Conservation (phyloP, 2,329 filamentous ascomycete genomes). For the Diaporthe sp. region DNA sequence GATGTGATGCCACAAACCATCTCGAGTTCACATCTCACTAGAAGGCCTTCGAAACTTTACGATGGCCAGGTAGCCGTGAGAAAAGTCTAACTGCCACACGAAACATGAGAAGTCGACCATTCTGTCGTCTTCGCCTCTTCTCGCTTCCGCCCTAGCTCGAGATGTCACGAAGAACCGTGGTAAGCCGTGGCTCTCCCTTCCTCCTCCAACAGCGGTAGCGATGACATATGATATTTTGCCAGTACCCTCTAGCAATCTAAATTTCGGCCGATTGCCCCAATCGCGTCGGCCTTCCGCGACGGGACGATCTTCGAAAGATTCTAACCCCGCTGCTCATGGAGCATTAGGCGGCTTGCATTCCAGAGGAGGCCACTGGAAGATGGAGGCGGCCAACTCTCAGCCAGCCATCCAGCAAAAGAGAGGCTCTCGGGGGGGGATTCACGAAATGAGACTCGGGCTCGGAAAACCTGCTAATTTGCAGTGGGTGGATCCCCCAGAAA, state of each 20-base stretch:
- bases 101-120: too few species aligned
- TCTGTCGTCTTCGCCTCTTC: not conserved
- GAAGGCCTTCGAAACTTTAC: not conserved
- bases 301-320: conserved; percentile 34
- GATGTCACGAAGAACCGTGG: not conserved
- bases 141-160: not conserved
- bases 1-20: conserved; percentile 21
- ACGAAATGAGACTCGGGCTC: conserved; percentile 27
- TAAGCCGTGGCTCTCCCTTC: not conserved
- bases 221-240: not conserved
- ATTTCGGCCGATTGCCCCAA: conserved; percentile 36
- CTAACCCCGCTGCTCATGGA: conserved; percentile 25
- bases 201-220: conserved; percentile 11
- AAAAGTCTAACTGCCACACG: not conserved
- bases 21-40: conserved; percentile 1
- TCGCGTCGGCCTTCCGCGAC: conserved; percentile 18
- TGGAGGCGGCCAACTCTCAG: conserved; percentile 1
- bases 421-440: conserved; percentile 10
- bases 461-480: conserved; percentile 34
- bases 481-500: conserved; percentile 19
- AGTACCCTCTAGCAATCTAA: conserved; percentile 19
- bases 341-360: conserved; percentile 1
- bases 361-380: conserved; percentile 24
- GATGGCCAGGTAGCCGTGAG: not conserved
- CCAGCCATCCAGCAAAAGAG: not conserved